Base-by-base conservation (phyloP, 139 green algal genomes). In the Chlorella sp. region DNA sequence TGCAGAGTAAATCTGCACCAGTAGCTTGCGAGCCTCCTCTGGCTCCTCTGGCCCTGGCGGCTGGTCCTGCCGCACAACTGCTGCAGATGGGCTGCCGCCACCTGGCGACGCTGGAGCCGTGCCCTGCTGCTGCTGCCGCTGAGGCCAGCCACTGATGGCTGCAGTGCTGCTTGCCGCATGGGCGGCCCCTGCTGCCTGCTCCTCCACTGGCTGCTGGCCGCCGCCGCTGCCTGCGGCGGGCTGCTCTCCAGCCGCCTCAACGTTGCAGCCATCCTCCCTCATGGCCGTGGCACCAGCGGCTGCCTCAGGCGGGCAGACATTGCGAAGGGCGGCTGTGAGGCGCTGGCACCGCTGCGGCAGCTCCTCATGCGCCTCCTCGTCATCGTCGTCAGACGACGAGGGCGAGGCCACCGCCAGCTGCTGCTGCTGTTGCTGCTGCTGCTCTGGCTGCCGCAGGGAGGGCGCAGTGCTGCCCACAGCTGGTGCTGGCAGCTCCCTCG, bases 301-400 rank as follows among this genome's bases (percentile, higher is more conserved):
- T 20, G 51, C 2, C 51, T 60, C 14, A 24, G 51, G 13, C 51
- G 51, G 51, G 51, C 9, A 60, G 2, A 60, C 51, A 16, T 24
- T 60, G 51, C 16, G 51, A 16, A 60, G 51, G 5, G 38, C 69
- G 51, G 69, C 72, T 9, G 43, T 41, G 30, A 83, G 77, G 26
- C 32, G 40, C 8, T 43, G 58, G 60, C 77, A 83, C 40, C 41
- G 77, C 77, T 74, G 40, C 77, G 74, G 77, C 60, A 83, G 60
- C 60, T 83, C 58, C 41, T 83, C 76, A 36, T 82, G 77, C 41
- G 73, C 40, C 41, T 83, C 58, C 22, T 83, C 76, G 28, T 82
- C 58, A 46, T 80, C 73, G 16, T 51, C 67, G 54, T 77, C 77
- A 16, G 77, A 83, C 32, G 77, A 83, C 5, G 58, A 58, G 22